Conservation (phyloP, 1,284 basidiomycete genomes). For the Pseudozyma sp. region DNA sequence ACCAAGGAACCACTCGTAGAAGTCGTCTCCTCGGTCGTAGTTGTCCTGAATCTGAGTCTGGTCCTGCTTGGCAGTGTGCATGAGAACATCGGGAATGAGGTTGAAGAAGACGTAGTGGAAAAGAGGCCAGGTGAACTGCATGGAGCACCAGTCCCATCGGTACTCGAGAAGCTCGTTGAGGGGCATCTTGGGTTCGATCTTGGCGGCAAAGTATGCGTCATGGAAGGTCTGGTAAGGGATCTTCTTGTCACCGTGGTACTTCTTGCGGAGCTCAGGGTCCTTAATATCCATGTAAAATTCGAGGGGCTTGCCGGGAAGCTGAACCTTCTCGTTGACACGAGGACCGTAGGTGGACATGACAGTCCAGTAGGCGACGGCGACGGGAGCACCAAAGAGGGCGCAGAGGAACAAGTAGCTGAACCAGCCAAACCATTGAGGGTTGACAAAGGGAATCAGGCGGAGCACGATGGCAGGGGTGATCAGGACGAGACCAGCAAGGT, state of each 20-base stretch:
- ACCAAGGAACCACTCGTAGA: slow-evolving; percentile 83
- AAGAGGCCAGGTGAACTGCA: slow-evolving; percentile 83
- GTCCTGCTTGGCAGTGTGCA: slow-evolving; percentile 90
- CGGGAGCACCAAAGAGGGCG: slow-evolving; percentile 80
- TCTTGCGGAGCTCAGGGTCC: slow-evolving; percentile 81
- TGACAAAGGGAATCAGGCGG: slow-evolving; percentile 66
- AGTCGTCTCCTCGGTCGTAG: slow-evolving; percentile 82
- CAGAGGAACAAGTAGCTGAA: slow-evolving; percentile 72
- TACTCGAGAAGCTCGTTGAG: slow-evolving; percentile 93
- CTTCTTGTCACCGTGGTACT: slow-evolving; percentile 83
- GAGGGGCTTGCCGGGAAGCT: slow-evolving; percentile 79
- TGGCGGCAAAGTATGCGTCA: slow-evolving; percentile 96
- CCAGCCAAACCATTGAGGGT: slow-evolving; percentile 66
- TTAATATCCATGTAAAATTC: slow-evolving; percentile 92
- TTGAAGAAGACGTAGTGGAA: slow-evolving; percentile 93
- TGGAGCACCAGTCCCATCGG: slow-evolving; percentile 93
- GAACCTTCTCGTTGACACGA: slow-evolving; percentile 86
- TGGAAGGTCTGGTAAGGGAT: slow-evolving; percentile 98
- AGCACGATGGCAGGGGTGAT: slow-evolving; percentile 64
- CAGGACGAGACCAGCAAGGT: slow-evolving; percentile 77
- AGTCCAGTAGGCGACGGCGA: slow-evolving; percentile 89
- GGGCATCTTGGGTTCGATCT: slow-evolving; percentile 95
- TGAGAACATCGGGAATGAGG: slow-evolving; percentile 90
- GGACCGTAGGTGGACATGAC: slow-evolving; percentile 84
- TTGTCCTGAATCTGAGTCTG: slow-evolving; percentile 95